Percentiles rank a stretch among this genome's conserved stretches.
Evolutionary conservation across 306 rosid genomes (phyloP).

Genomic region (Trifolium fragiferum): DNA sequence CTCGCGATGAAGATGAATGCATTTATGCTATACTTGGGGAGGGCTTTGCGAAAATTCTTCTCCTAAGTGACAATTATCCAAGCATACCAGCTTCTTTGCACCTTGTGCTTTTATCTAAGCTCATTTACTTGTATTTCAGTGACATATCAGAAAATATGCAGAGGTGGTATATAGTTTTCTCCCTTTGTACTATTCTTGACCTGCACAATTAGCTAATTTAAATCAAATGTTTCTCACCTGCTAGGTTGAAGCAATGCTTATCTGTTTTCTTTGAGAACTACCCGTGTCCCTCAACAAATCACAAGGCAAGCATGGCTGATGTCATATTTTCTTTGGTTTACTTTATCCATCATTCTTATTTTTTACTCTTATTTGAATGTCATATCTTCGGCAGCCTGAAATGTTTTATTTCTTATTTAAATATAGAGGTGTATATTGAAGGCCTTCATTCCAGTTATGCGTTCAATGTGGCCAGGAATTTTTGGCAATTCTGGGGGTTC

Average conservation of each 20-base stretch:
- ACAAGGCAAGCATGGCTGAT: conserved; percentile 65
- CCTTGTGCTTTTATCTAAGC: conserved; percentile 73
- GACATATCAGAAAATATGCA: conserved; percentile 60
- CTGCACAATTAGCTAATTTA: conserved; percentile 20
- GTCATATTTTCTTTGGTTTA: conserved; percentile 32
- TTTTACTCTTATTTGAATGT: conserved; percentile 7
- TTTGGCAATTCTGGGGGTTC: conserved; percentile 74
- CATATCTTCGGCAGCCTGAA: background rate
- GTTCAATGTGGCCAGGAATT: conserved; percentile 96
- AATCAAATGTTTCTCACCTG: conserved; percentile 28
- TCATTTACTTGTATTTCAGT: conserved; percentile 71
- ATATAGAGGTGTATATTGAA: conserved; percentile 77
- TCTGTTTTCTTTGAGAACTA: conserved; percentile 95
- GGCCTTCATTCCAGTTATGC: conserved; percentile 81
- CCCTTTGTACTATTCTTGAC: conserved; percentile 10
- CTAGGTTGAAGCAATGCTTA: conserved; percentile 89
- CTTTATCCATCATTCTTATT: background rate
- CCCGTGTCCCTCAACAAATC: conserved; percentile 74
- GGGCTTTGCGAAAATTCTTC: conserved; percentile 98
- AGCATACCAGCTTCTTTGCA: conserved; percentile 71
- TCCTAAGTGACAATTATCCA: conserved; percentile 73
- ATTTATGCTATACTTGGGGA: conserved; percentile 79
- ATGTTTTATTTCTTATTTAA: conserved; percentile 40
- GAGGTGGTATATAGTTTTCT: conserved; percentile 50
- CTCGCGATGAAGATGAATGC: conserved; percentile 68